phyloP scores from a whole-genome alignment of 2,329 filamentous ascomycete genomes.

The Verticillium longisporum region DNA sequence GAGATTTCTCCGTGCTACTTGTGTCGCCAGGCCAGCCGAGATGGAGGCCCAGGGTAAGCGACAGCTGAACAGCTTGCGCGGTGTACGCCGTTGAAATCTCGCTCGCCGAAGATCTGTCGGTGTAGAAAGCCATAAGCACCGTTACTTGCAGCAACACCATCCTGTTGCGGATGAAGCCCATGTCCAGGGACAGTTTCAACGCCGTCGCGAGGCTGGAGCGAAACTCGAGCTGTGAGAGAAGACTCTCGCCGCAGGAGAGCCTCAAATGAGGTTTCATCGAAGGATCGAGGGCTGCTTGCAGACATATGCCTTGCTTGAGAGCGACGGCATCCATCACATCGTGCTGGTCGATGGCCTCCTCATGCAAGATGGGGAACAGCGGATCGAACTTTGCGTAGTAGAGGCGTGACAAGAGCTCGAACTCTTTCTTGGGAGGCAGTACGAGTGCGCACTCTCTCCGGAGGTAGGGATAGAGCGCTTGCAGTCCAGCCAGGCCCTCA shows the following conservation, averaged over 20 bases:
- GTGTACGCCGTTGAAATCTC: conserved; percentile 12
- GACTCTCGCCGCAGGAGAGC: conserved; percentile 4
- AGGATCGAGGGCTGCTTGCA: conserved; percentile 14
- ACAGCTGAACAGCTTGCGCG: conserved; percentile 15
- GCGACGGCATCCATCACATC: conserved; percentile 10
- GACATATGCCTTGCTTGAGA: conserved; percentile 14
- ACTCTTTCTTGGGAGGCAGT: conserved; percentile 9
- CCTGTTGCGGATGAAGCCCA: conserved; percentile 10
- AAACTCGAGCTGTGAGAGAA: conserved; percentile 10
- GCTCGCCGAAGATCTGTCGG: conserved; percentile 9
- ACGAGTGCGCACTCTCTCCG: conserved; percentile 10
- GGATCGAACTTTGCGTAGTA: conserved; percentile 15
- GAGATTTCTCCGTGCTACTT: conserved; percentile 10
- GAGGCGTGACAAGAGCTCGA: conserved; percentile 7
- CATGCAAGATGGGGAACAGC: conserved; percentile 13
- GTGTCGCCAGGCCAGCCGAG: conserved; percentile 15
- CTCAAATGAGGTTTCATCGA: conserved; percentile 11
- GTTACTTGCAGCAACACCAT: conserved; percentile 11
- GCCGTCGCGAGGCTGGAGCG: conserved; percentile 8
- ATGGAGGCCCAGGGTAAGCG: conserved; percentile 17
- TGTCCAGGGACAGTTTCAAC: conserved; percentile 10
- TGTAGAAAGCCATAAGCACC: conserved; percentile 13
- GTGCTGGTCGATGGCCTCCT: conserved; percentile 13
- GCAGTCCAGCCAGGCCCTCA: not conserved
- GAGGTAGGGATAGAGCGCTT: conserved; percentile 9